These are phyloP conservation scores for Ogataea trehalophila DNA, from an alignment of 805 yeast genomes.

Conservation along the genomic window DNA sequence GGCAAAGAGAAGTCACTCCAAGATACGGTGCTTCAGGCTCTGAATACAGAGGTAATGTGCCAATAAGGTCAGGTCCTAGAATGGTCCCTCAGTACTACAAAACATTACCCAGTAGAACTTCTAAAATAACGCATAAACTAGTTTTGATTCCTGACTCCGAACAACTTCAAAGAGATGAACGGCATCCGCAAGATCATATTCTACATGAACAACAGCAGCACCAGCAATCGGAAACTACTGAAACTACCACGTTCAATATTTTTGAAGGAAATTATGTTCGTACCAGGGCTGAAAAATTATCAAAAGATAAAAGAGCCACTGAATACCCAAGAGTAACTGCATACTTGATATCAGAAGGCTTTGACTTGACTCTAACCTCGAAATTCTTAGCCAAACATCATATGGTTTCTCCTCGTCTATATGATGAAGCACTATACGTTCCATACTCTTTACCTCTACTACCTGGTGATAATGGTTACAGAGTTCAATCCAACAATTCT, in stretches of 20 bases:
- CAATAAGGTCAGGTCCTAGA: slow-evolving; percentile 18
- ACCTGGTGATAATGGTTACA: slow-evolving; percentile 76
- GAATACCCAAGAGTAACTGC: slow-evolving; percentile 86
- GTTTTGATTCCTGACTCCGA: slow-evolving; percentile 76
- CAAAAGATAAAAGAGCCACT: slow-evolving; percentile 53
- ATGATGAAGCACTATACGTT: slow-evolving; percentile 90
- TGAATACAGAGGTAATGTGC: slow-evolving; percentile 9
- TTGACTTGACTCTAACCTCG: slow-evolving; percentile 58
- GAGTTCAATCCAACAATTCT: slow-evolving; percentile 66
- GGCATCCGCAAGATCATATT: background rate
- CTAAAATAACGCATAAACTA: slow-evolving; percentile 79
- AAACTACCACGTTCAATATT: slow-evolving; percentile 32
- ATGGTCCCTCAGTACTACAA: slow-evolving; percentile 46
- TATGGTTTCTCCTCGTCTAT: slow-evolving; percentile 78
- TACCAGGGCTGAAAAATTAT: slow-evolving; percentile 49
- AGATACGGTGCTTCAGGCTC: slow-evolving; percentile 12
- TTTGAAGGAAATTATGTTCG: slow-evolving; percentile 27
- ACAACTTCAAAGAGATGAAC: slow-evolving; percentile 6
- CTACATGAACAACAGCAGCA: slow-evolving; percentile 7
- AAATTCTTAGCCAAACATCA: slow-evolving; percentile 65
- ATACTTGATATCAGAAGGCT: slow-evolving; percentile 81
- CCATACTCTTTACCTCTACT: slow-evolving; percentile 83
- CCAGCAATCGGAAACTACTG: slow-evolving; percentile 22
- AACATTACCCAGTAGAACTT: slow-evolving; percentile 66
- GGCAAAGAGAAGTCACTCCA: slow-evolving; percentile 26